Percentiles rank a stretch among this genome's conserved stretches.
phyloP scores from a whole-genome alignment of 768 basidiomycete genomes.

The Agaricus bisporus region DNA sequence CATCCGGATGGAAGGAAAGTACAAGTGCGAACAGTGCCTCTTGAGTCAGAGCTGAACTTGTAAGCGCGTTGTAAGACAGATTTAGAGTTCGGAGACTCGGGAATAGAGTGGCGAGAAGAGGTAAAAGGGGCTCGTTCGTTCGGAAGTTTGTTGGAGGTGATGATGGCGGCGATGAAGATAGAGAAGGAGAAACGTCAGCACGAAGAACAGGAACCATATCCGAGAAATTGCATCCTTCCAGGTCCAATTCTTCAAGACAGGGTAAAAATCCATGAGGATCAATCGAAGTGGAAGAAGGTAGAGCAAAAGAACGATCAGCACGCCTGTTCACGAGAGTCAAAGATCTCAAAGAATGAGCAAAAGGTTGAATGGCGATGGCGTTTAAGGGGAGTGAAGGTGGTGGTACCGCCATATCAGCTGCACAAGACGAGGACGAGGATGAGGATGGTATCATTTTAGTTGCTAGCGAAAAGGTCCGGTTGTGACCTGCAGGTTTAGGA shows the following conservation, averaged over 20 bases:
- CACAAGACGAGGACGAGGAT: slow-evolving; percentile 12
- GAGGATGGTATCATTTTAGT: slow-evolving; percentile 20
- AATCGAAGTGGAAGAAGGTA: slow-evolving; percentile 36
- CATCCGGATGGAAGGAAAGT: slow-evolving; percentile 29
- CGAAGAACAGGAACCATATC: slow-evolving; percentile 50
- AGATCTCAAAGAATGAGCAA: slow-evolving; percentile 50
- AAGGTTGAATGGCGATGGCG: slow-evolving; percentile 51
- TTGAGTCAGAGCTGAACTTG: slow-evolving; percentile 42
- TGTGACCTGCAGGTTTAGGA: slow-evolving; percentile 42
- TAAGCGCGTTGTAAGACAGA: slow-evolving; percentile 69
- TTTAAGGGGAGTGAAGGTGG: slow-evolving; percentile 64
- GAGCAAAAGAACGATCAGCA: slow-evolving; percentile 54
- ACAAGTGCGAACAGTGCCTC: slow-evolving; percentile 46
- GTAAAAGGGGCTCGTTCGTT: slow-evolving; percentile 48
- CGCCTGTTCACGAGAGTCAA: slow-evolving; percentile 61
- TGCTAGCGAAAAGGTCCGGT: slow-evolving; percentile 57
- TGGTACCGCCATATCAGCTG: slow-evolving; percentile 49
- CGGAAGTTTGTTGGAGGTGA: slow-evolving; percentile 24
- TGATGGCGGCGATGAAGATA: slow-evolving; percentile 23
- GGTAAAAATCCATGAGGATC: slow-evolving; percentile 45
- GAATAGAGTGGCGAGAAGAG: slow-evolving; percentile 59
- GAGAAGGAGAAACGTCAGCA: slow-evolving; percentile 18
- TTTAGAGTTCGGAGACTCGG: slow-evolving; percentile 66
- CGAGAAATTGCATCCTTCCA: slow-evolving; percentile 68
- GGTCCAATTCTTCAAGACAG: slow-evolving; percentile 61